phyloP scores from a whole-genome alignment of 2,329 filamentous ascomycete genomes.

The Plenodomus lindquistii region DNA sequence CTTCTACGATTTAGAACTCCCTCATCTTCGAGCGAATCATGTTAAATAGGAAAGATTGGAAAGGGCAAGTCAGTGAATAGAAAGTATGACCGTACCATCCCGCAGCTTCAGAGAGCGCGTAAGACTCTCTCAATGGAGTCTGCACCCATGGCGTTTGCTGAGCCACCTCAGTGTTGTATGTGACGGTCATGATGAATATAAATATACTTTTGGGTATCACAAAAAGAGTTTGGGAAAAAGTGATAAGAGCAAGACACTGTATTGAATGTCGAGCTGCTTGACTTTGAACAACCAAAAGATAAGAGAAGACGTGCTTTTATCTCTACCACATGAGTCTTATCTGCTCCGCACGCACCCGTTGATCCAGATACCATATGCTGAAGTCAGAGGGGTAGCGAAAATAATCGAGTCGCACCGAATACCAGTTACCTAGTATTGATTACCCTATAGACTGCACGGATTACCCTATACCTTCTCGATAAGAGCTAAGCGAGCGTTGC shows the following conservation, averaged over 20 bases:
- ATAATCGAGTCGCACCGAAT: slow-evolving; percentile 9
- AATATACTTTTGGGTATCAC: slow-evolving; percentile 10
- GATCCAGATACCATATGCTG: slow-evolving; percentile 14
- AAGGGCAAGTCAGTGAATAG: slow-evolving; percentile 2
- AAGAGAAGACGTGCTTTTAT: slow-evolving; percentile 14
- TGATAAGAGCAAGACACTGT: background rate
- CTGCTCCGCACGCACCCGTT: slow-evolving; percentile 27
- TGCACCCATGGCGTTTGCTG: slow-evolving; percentile 62
- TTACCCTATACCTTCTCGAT: slow-evolving; percentile 43
- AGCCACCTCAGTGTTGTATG: slow-evolving; percentile 22
- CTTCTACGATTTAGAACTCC: slow-evolving; percentile 53
- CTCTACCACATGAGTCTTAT: slow-evolving; percentile 19
- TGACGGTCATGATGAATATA: slow-evolving; percentile 29
- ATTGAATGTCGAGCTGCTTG: slow-evolving; percentile 2
- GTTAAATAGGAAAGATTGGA: background rate
- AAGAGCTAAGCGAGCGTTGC: slow-evolving; percentile 24
- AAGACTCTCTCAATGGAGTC: slow-evolving; percentile 71
- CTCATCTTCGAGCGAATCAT: slow-evolving; percentile 17
- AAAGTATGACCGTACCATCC: slow-evolving; percentile 65
- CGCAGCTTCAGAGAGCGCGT: slow-evolving; percentile 67
- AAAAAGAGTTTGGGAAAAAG: slow-evolving; percentile 6
- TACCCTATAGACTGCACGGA: slow-evolving; percentile 40
- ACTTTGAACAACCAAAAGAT: slow-evolving; percentile 2
- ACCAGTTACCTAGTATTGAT: slow-evolving; percentile 28
- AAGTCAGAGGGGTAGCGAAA: slow-evolving; percentile 15